Percentiles rank a stretch among this genome's conserved stretches.
Evolutionary conservation across 441 rosid species (phyloP).

Genomic region (Mallotus japonicus): DNA sequence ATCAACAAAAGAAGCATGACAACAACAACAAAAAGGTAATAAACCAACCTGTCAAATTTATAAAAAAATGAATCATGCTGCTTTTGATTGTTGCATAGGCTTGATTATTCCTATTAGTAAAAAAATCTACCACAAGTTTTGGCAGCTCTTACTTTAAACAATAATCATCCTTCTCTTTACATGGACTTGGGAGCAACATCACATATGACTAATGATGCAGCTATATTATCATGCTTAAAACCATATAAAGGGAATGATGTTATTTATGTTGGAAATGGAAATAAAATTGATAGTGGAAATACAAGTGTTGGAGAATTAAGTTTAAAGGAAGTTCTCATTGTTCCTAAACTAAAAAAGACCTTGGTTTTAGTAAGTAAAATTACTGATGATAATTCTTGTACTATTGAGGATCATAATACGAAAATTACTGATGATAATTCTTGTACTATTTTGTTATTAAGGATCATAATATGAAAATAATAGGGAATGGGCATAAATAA

Average conservation of each 20-base stretch:
- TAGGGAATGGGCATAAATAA: background rate
- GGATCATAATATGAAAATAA: background rate
- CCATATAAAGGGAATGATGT: background rate
- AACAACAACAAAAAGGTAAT: background rate
- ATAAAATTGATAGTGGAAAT: background rate
- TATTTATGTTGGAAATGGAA: constrained; percentile 1
- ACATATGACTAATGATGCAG: background rate
- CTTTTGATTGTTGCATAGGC: constrained; percentile 9
- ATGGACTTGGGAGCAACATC: background rate
- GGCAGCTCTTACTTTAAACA: background rate
- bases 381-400: background rate
- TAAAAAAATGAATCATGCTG: background rate
- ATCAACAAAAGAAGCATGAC: background rate
- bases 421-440: background rate
- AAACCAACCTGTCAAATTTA: background rate
- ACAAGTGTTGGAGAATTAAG: background rate
- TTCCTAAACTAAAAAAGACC: background rate
- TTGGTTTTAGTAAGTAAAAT: background rate
- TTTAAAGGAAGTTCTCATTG: background rate
- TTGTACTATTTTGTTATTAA: background rate
- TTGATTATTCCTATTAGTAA: constrained; percentile 7
- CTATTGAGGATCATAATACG: no score
- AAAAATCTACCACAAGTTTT: background rate
- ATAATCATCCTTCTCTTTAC: background rate
- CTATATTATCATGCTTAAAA: background rate